Base-by-base conservation (phyloP, 2,329 filamentous ascomycete genomes). In the Talaromyces funiculosus region DNA sequence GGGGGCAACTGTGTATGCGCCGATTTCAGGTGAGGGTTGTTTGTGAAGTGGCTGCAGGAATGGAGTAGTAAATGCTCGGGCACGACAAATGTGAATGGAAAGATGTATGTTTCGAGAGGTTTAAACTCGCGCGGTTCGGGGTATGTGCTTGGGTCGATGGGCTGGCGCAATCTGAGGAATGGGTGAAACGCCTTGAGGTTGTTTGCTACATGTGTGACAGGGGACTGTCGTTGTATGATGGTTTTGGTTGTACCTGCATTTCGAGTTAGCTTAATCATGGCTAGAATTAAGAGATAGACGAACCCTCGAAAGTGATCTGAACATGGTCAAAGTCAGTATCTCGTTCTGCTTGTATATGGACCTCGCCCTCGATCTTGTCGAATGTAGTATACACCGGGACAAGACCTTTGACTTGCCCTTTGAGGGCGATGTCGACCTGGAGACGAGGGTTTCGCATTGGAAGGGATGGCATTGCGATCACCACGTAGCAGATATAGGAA, bases 61-160 rank as follows among this genome's bases (percentile, higher is more conserved):
- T 81, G 80, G 5, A 84, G 84, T 0, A 89, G 79, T 3, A 89
- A 73, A 18, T 81, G 80, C 35, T 82, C 76, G 0, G 86, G 86
- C 1, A 89, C 78, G 59, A 84, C 83, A 67, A 89, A 89, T 26
- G 80, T 80, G 69, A 88, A 89, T 1, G 84, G 82, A 61, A 87
- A 84, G 8, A 72, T 77, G 70, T 88, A 87, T 10, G 74, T 77
- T 62, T 75, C 77, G 12, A 81, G 82, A n/a, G 81, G 78, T 66
- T 81, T 76, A 2, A 86, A 73, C 4, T 85, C 74, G 26, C 81
- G 77, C 38, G 83, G 79, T 35, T 78, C 75, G 0, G 86, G 85
- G 61, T 86, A 81, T n/a, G 74, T 71, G 16, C 74, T 68, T 2
- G 81, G 71, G 43, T 81, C 70, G 37, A 86, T 81, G 3, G 86